Percentiles rank a stretch among this genome's conserved stretches.
Evolutionary conservation across 257 asterid genomes (phyloP).

Genomic region (Penstemon eatonii): DNA sequence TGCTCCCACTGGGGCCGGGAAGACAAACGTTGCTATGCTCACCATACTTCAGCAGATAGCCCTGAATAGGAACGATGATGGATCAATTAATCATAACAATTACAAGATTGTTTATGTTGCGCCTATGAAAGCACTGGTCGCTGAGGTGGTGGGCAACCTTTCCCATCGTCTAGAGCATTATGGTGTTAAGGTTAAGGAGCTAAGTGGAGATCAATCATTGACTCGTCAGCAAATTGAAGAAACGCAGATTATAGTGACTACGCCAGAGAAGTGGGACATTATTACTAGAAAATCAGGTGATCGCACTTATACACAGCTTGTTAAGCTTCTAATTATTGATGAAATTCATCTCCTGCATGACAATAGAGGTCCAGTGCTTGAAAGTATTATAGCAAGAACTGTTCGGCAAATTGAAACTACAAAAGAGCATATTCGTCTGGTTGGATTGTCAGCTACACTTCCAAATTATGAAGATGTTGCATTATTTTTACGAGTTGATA

Average conservation of each 20-base stretch:
- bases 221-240: constrained; percentile 68
- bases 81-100: constrained; percentile 44
- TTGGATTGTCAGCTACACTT: constrained; percentile 63
- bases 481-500: constrained; percentile 43
- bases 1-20: constrained; percentile 72
- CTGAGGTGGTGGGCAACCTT: constrained; percentile 68
- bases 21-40: constrained; percentile 68
- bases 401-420: constrained; percentile 63
- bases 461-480: constrained; percentile 68
- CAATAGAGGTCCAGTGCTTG: constrained; percentile 65
- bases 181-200: constrained; percentile 56
- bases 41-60: constrained; percentile 62
- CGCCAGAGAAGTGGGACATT: constrained; percentile 71
- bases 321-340: constrained; percentile 54
- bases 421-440: constrained; percentile 58
- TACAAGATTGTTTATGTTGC: constrained; percentile 66
- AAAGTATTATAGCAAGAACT: constrained; percentile 64
- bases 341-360: constrained; percentile 69
- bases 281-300: constrained; percentile 67
- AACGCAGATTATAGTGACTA: constrained; percentile 61
- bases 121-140: constrained; percentile 70
- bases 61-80: constrained; percentile 49
- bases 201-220: constrained; percentile 62
- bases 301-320: constrained; percentile 62
- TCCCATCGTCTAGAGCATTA: constrained; percentile 57